These are phyloP conservation scores for Geosmithia flava DNA, from an alignment of 2,329 filamentous ascomycete species.

Conservation along the genomic window DNA sequence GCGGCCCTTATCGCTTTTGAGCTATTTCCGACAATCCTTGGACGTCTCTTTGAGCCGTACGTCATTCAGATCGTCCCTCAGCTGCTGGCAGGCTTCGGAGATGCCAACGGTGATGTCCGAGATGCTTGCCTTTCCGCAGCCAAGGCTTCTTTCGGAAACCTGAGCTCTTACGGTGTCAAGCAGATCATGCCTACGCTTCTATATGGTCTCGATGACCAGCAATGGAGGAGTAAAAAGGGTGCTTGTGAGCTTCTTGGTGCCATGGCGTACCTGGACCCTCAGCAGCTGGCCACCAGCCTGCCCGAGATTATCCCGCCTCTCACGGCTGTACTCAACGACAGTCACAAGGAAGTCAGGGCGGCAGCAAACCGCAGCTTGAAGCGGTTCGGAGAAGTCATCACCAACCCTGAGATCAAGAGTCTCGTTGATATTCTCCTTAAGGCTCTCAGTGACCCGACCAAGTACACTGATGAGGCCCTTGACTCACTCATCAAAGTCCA, in stretches of 20 bases:
- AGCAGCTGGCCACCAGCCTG: constrained; percentile 82
- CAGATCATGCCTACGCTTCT: constrained; percentile 84
- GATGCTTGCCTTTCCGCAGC: constrained; percentile 87
- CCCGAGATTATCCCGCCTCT: constrained; percentile 95
- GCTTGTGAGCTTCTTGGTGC: constrained; percentile 93
- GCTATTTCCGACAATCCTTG: constrained; percentile 74
- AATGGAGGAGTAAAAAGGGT: constrained; percentile 98
- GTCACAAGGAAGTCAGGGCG: constrained; percentile 88
- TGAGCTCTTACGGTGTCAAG: constrained; percentile 95
- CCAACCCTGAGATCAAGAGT: constrained; percentile 90
- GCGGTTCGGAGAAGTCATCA: constrained; percentile 96
- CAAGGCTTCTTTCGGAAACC: constrained; percentile 83
- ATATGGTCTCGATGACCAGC: constrained; percentile 82
- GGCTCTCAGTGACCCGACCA: constrained; percentile 92
- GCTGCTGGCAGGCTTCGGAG: constrained; percentile 78
- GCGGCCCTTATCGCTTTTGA: constrained; percentile 85
- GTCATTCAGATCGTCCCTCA: constrained; percentile 92
- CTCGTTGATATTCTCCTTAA: constrained; percentile 87
- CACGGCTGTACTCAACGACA: constrained; percentile 89
- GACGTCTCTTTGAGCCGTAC: constrained; percentile 87
- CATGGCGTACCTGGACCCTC: constrained; percentile 96
- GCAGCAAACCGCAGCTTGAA: constrained; percentile 94
- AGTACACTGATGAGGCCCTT: constrained; percentile 88
- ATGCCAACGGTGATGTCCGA: constrained; percentile 76
- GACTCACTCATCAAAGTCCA: constrained; percentile 96